These are phyloP conservation scores for Vitis amurensis DNA, from an alignment of 164 flowering plant genomes.

Conservation along the genomic window DNA sequence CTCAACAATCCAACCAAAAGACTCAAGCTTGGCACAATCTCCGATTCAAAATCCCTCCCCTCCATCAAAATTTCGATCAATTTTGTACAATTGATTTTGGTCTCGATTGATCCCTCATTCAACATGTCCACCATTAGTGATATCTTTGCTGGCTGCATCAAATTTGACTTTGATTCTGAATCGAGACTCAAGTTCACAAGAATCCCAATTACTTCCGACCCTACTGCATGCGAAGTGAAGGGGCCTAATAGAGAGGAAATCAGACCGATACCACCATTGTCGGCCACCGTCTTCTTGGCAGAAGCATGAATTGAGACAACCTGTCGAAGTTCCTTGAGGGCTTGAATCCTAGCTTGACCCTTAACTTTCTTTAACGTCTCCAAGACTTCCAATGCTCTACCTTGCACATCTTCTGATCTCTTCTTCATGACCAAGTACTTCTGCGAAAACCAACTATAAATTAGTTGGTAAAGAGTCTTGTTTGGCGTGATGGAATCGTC, in stretches of 20 bases:
- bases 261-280: conserved; percentile 59
- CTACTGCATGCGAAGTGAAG: conserved; percentile 86
- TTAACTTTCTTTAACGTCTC: conserved; percentile 71
- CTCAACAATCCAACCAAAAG: conserved; percentile 84
- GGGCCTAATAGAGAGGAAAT: conserved; percentile 73
- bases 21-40: conserved; percentile 67
- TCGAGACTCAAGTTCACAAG: conserved; percentile 69
- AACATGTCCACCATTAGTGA: conserved; percentile 81
- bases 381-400: conserved; percentile 67
- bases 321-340: conserved; percentile 72
- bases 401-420: conserved; percentile 80
- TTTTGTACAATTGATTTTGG: conserved; percentile 73
- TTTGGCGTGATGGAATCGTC: conserved; percentile 64
- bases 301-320: conserved; percentile 54
- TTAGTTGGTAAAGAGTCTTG: conserved; percentile 48
- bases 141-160: conserved; percentile 80
- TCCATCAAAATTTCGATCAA: conserved; percentile 67
- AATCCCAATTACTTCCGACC: conserved; percentile 75
- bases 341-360: conserved; percentile 79
- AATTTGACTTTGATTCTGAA: conserved; percentile 52
- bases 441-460: conserved; percentile 45
- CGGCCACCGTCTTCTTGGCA: conserved; percentile 57
- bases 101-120: conserved; percentile 82
- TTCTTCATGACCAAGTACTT: conserved; percentile 72
- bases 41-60: conserved; percentile 56